Evolutionary conservation across 2,329 filamentous ascomycete genomes (phyloP), one percentile per base, ranked within the genome.

Genomic region (Trichoderma lentiforme): DNA sequence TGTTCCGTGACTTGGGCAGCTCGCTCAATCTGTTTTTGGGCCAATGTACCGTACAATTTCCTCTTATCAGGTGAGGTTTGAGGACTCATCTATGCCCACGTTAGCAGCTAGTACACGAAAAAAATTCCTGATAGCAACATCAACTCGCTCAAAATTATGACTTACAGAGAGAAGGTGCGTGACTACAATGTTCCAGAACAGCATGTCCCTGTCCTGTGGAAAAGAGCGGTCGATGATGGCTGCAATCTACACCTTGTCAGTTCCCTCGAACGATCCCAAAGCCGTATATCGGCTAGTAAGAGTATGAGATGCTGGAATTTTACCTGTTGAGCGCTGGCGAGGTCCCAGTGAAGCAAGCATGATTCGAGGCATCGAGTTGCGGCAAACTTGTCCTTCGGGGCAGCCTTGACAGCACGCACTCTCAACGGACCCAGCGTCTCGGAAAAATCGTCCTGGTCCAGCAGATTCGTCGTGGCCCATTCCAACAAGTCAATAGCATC

Each of bases 311-410:
- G 12, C 24, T 7, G 8, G 11, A 6, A 1, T 1, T 7, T 73
- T 79, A 88, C 87, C 81, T 88, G 86, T 77, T 90, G 88, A 2
- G 87, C 86, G 75, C 86, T 87, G 71, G 83, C 81, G 70, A 89
- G 82, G 74, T 90, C 88, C 82, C 86, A 88, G 67, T 87, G 82
- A 73, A 85, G 79, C 69, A 89, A 75, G 74, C 88, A 90, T 9
- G 85, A 83, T 74, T 87, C 83, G 58, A 89, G 80, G 72, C 85
- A 88, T 57, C 81, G 81, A 9, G 82, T 79, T 6, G 79, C 83
- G 21, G 77, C 76, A 34, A 76, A 77, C 73, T 82, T 84, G 71
- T 85, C 83, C 74, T 84, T 85, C 12, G 86, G 84, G n/a, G 83
- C 80, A 9, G 85, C 84, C 78, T 89, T 89, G 62, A 85, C 87